phyloP scores from a whole-genome alignment of 345 rosid species.

The Eucalyptus regnans region DNA sequence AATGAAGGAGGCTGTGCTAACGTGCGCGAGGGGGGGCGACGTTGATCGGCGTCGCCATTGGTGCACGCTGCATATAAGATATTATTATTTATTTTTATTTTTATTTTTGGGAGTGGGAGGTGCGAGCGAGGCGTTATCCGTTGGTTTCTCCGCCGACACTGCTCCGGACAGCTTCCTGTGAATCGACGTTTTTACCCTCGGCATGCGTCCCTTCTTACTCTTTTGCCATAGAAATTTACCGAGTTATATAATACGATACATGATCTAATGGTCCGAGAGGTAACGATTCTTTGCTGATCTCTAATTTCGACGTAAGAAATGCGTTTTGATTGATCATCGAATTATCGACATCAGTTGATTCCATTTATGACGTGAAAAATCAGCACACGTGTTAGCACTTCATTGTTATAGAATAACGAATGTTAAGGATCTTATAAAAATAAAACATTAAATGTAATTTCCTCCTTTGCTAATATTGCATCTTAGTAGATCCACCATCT shows the following conservation, averaged over 20 bases:
- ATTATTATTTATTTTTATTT: background rate
- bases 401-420: background rate
- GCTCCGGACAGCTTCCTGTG: rapidly evolving
- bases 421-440: background rate
- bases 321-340: rapidly evolving
- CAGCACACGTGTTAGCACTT: rapidly evolving
- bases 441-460: background rate
- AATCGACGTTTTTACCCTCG: background rate
- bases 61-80: background rate
- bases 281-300: background rate
- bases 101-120: background rate
- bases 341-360: rapidly evolving
- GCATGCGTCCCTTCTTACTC: rapidly evolving
- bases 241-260: background rate
- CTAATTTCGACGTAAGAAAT: background rate
- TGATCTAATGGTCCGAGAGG: background rate
- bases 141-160: background rate
- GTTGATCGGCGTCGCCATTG: background rate
- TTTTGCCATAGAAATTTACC: background rate
- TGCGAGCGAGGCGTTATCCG: background rate
- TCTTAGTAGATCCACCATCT: rapidly evolving
- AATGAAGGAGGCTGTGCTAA: background rate
- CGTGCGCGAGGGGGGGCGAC: background rate
- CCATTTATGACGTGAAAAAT: rapidly evolving
- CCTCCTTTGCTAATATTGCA: rapidly evolving